Evolutionary conservation across 768 basidiomycete species (phyloP), one percentile per base, ranked within the genome.

Genomic region (Tulasnella calospora): DNA sequence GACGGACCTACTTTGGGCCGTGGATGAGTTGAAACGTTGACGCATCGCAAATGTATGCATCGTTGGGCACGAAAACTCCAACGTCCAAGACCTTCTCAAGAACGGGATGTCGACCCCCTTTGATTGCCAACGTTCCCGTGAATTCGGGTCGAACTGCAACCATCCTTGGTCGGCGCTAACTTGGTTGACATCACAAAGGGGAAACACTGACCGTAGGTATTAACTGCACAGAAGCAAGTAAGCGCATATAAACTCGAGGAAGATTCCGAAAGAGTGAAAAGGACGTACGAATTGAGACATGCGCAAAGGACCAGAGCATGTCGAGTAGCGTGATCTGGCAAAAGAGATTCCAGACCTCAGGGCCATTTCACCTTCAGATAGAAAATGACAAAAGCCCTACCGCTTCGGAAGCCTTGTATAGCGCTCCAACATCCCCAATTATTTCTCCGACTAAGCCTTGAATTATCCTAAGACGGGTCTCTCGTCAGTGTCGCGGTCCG

Each of bases 351-450:
- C 38, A 19, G 21, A 10, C 27, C 69, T 36, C 44, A 30, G n/a
- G 30, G 23, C 15, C 36, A 36, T n/a, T 23, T 40, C 27, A 2
- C 40, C 15, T 61, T 61, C 57, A 8, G 57, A n/a, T 27, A 15
- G 27, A 5, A 30, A 15, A 17, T 36, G 30, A 57, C 41, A 21
- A n/a, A 30, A n/a, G 13, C 19, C 82, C 86, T 76, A 95, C 93
- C 33, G 95, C 95, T 86, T 99, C 98, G 0, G 94, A 94, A 9
- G 93, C 92, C 79, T 93, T 92, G 85, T 97, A 97, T 35, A 99
- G 86, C 55, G 90, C 92, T 35, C 94, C 92, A 55, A 96, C 88
- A 78, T 94, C 86, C 0, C 85, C 86, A 0, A 96, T 81, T 71
- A 98, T 89, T 70, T 92, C 89, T 0, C 86, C 86, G 1, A 94